These are phyloP conservation scores for Neofusicoccum parvum DNA, from an alignment of 2,329 filamentous ascomycete genomes.

Conservation along the genomic window DNA sequence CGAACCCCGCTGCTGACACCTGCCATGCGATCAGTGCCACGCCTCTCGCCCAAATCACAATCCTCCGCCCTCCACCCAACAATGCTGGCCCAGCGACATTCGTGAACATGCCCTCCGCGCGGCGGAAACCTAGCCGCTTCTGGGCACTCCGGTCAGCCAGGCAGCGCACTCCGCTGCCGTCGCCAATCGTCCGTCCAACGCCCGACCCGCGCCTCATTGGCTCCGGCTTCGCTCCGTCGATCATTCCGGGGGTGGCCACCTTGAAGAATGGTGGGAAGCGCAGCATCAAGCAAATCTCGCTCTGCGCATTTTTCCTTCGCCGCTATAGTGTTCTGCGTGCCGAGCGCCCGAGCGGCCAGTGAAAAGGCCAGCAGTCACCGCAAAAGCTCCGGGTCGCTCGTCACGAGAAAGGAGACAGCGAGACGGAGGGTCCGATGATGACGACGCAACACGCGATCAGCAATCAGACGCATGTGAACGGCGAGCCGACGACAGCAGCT, in stretches of 20 bases:
- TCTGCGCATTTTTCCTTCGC: too few relatives aligned
- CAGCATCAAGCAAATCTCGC: too few relatives aligned
- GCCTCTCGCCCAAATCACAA: not conserved
- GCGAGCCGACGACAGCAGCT: not conserved
- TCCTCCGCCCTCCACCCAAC: not conserved
- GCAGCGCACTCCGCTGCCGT: too few relatives aligned
- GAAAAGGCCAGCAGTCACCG: not conserved
- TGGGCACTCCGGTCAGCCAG: not conserved
- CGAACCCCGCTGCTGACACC: conserved; percentile 12
- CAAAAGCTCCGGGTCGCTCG: not conserved
- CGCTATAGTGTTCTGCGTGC: not conserved
- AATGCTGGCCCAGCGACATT: not conserved
- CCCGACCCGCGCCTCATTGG: not conserved
- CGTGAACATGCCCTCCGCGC: not conserved
- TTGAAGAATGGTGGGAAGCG: too few relatives aligned
- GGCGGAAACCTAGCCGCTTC: not conserved
- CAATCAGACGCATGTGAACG: not conserved
- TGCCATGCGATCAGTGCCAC: not conserved
- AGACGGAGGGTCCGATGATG: not conserved
- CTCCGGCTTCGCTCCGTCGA: conserved; percentile 13
- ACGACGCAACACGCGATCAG: not conserved
- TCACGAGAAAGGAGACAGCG: not conserved
- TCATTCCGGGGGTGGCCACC: conserved; percentile 16
- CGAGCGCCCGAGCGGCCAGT: not conserved
- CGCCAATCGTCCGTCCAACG: not conserved